Base-by-base conservation (phyloP, 2,329 filamentous ascomycete species). In the Coniella lustricola region DNA sequence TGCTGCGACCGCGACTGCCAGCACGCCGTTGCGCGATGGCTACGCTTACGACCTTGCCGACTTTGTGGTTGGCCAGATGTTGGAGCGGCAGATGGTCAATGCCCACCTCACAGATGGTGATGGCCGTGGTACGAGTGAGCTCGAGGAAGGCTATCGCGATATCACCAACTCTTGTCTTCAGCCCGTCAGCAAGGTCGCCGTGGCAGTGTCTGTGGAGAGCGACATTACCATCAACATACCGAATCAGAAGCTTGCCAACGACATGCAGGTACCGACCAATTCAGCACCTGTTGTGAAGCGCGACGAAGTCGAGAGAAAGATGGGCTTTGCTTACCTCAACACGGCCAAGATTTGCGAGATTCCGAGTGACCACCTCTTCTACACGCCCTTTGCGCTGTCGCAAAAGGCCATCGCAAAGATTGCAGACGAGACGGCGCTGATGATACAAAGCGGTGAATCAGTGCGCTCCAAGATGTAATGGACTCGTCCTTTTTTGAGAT, bases 291-390 rank as follows among this genome's bases (percentile, higher is more conserved):
- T 12, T 3, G 36, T n/a, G 32, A 32, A 36, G n/a, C 22, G 17
- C 16, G 32, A 34, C 22, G 45, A 34, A 36, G 21, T 32, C 12
- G 16, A 18, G 3, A 33, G 14, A 25, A 33, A 32, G 29, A 17
- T n/a, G 13, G 44, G 44, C 1, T 25, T 40, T 2, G 44, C 44
- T 8, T 46, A 46, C 29, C n/a, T 25, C 17, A 55, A 35, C 14
- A 34, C 46, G 29, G 42, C 42, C 21, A 49, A 56, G 3, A 48
- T 65, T 21, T 80, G 77, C 56, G 60, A 67, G 2, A 57, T 60
- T 3, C 72, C 72, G 1, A 61, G 71, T 13, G 64, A 71, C 12
- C 72, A 76, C 51, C 62, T 81, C 2, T 81, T 78, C 58, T 74
- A 71, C 59, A 74, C 75, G 42, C 64, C 67, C 0, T 77, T 77